phyloP scores from a whole-genome alignment of 2,329 filamentous ascomycete genomes.

The Alternaria ventricosa region DNA sequence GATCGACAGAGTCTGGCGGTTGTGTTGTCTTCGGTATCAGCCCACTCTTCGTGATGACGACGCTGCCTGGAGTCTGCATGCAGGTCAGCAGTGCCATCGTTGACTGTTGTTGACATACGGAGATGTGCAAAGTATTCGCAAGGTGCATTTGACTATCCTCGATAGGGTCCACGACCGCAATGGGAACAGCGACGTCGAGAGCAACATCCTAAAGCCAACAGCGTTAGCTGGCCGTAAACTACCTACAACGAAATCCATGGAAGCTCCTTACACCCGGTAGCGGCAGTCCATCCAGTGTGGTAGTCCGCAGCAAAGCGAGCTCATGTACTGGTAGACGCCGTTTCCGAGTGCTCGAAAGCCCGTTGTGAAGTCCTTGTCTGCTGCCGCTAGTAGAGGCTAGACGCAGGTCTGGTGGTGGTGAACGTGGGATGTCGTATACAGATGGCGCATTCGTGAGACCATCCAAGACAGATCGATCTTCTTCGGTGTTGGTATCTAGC shows the following conservation, averaged over 20 bases:
- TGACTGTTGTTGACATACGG: not conserved
- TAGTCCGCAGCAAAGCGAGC: constrained; percentile 36
- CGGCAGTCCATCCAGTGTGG: constrained; percentile 36
- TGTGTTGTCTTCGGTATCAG: not conserved
- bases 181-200: constrained; percentile 2
- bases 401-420: not conserved
- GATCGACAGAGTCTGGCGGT: not conserved
- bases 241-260: not conserved
- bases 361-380: not conserved
- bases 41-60: not conserved
- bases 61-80: not conserved
- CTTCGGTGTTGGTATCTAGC: not conserved
- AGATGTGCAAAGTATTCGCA: too few relatives aligned
- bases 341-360: constrained; percentile 19
- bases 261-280: constrained; percentile 31
- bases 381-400: not conserved
- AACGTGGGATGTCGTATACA: not conserved
- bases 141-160: constrained; percentile 27
- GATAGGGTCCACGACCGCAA: constrained; percentile 32
- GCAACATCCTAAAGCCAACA: constrained; percentile 20
- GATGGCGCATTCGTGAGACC: not conserved
- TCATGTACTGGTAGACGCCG: constrained; percentile 31
- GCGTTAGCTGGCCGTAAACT: constrained; percentile 12
- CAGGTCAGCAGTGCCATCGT: not conserved
- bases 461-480: not conserved